Conservation (phyloP, 2,329 filamentous ascomycete species). For the Elsinoe fawcettii region DNA sequence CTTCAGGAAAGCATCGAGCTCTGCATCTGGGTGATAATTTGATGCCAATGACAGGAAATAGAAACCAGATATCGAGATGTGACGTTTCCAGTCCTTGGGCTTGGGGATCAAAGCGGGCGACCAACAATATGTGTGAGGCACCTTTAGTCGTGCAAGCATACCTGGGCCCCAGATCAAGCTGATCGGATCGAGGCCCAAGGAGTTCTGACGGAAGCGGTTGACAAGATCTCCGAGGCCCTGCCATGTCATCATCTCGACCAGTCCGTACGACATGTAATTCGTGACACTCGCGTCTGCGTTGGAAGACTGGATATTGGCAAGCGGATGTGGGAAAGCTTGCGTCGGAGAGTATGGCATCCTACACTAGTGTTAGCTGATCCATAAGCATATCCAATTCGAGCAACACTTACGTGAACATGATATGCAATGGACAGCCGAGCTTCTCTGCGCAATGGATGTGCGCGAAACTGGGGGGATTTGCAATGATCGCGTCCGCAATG, state of each 20-base stretch:
- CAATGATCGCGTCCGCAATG: constrained; percentile 74
- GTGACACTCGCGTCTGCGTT: constrained; percentile 70
- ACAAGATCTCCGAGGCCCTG: constrained; percentile 80
- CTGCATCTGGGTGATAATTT: constrained; percentile 57
- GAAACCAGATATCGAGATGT: constrained; percentile 70
- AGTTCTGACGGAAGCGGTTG: constrained; percentile 69
- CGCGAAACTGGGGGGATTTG: constrained; percentile 69
- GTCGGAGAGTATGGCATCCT: constrained; percentile 93
- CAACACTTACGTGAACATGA: constrained; percentile 65
- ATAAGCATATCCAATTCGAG: no score
- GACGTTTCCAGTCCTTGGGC: constrained; percentile 64
- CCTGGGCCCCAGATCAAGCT: constrained; percentile 77
- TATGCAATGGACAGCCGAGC: constrained; percentile 64
- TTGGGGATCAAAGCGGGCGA: constrained; percentile 70
- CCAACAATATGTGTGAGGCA: constrained; percentile 95
- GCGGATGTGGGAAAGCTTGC: constrained; percentile 74
- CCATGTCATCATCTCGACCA: constrained; percentile 90
- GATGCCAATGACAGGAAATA: constrained; percentile 64
- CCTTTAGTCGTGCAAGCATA: constrained; percentile 62
- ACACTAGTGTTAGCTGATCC: not conserved
- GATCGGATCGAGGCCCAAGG: constrained; percentile 66
- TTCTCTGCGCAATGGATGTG: constrained; percentile 70
- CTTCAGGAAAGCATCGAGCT: constrained; percentile 61
- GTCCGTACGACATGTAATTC: constrained; percentile 75
- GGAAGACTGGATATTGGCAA: constrained; percentile 71